phyloP scores from a whole-genome alignment of 2,329 filamentous ascomycete genomes.

The Trichoderma lentiforme region DNA sequence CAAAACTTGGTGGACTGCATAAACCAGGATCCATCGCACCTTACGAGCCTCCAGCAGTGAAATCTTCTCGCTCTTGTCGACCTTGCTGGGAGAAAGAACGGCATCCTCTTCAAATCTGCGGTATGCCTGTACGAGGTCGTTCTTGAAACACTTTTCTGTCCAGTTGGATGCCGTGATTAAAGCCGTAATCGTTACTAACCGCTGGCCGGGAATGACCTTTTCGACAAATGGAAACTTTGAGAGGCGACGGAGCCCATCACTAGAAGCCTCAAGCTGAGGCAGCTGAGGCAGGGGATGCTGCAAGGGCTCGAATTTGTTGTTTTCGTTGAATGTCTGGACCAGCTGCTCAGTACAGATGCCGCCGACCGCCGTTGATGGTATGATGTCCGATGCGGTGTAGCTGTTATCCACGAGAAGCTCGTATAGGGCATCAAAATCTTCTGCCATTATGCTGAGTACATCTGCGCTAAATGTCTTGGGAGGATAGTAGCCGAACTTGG shows the following conservation, averaged over 20 bases:
- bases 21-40: constrained; percentile 74
- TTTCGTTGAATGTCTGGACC: constrained; percentile 62
- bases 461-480: constrained; percentile 47
- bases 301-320: constrained; percentile 58
- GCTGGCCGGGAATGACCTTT: constrained; percentile 46
- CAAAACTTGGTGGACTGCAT: constrained; percentile 70
- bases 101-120: constrained; percentile 64
- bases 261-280: constrained; percentile 43
- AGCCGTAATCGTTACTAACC: constrained; percentile 51
- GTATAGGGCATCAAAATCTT: constrained; percentile 70
- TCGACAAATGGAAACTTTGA: constrained; percentile 42
- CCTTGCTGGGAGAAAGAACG: constrained; percentile 46
- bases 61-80: constrained; percentile 53
- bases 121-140: constrained; percentile 64
- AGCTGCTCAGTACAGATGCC: constrained; percentile 70
- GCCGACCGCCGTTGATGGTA: constrained; percentile 55
- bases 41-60: constrained; percentile 65
- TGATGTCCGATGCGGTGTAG: constrained; percentile 48
- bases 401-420: constrained; percentile 64
- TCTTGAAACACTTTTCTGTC: constrained; percentile 39
- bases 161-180: constrained; percentile 50
- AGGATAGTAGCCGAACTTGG: constrained; percentile 69
- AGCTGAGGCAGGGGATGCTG: constrained; percentile 64
- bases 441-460: constrained; percentile 58
- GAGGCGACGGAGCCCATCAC: constrained; percentile 31